These are phyloP conservation scores for Luffa acutangula DNA, from an alignment of 306 rosid genomes.

Conservation along the genomic window DNA sequence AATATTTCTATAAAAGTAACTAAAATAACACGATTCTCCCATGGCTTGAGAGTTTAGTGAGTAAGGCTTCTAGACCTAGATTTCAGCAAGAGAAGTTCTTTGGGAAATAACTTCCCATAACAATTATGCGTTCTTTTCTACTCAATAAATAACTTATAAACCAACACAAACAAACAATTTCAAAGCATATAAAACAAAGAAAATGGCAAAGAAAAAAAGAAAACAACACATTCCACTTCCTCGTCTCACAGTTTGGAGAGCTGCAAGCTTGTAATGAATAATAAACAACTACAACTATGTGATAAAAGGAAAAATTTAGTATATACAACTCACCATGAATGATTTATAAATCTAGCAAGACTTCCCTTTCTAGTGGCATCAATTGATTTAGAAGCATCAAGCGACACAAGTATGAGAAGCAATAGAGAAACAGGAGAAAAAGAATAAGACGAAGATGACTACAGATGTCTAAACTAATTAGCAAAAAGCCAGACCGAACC, in stretches of 20 bases:
- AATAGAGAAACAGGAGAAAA: too few species aligned
- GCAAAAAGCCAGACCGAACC: too few species aligned
- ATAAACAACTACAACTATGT: slow-evolving; percentile 22
- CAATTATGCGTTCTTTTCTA: too few species aligned
- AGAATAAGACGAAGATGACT: too few species aligned
- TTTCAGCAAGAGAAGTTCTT: too few species aligned
- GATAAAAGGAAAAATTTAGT: neutral
- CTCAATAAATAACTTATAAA: neutral
- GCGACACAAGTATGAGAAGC: slow-evolving; percentile 17
- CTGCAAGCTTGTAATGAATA: slow-evolving; percentile 39
- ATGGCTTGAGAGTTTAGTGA: too few species aligned
- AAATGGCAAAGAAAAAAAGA: neutral
- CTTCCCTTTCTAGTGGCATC: slow-evolving; percentile 97
- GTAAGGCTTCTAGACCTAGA: too few species aligned
- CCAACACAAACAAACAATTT: too few species aligned
- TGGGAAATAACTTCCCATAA: too few species aligned
- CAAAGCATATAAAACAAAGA: neutral
- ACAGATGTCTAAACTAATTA: too few species aligned
- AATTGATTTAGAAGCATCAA: slow-evolving; percentile 76
- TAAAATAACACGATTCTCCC: too few species aligned
- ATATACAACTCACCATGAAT: slow-evolving; percentile 72
- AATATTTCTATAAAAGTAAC: too few species aligned
- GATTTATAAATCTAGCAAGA: slow-evolving; percentile 86
- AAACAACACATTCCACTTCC: slow-evolving; percentile 88
- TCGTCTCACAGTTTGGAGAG: slow-evolving; percentile 89